A percentile compares a stretch with the other conserved stretches of the same genome.
Evolutionary conservation across 768 basidiomycete genomes (phyloP).

Genomic region (Suillus variegatus): DNA sequence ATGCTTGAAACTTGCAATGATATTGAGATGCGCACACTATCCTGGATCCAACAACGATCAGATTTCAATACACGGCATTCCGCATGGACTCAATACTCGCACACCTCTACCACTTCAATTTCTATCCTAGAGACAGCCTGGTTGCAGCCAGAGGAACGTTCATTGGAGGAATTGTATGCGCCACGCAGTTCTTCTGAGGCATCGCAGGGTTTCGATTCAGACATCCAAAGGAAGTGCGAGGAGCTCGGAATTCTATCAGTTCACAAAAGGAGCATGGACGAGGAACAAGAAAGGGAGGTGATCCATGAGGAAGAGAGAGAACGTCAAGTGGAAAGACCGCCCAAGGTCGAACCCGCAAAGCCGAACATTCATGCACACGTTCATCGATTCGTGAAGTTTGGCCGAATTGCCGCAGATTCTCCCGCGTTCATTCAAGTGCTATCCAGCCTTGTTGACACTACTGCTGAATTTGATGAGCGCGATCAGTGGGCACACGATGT

Average conservation of each 20-base stretch:
- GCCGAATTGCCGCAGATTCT: conserved; percentile 22
- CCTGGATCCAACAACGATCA: conserved; percentile 43
- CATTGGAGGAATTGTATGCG: conserved; percentile 37
- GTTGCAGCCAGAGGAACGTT: conserved; percentile 43
- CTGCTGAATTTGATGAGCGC: conserved; percentile 18
- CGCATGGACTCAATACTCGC: conserved; percentile 19
- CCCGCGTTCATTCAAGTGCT: conserved; percentile 22
- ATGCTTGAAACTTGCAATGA: conserved; percentile 46
- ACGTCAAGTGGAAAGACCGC: conserved; percentile 39
- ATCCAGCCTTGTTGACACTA: conserved; percentile 14
- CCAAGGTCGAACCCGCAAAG: conserved; percentile 19
- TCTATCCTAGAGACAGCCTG: conserved; percentile 27
- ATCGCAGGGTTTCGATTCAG: background rate
- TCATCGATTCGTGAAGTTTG: conserved; percentile 27
- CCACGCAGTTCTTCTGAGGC: background rate
- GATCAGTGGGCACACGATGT: conserved; percentile 22
- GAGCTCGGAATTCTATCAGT: conserved; percentile 19
- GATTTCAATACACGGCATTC: conserved; percentile 20
- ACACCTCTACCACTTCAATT: background rate
- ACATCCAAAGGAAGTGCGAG: conserved; percentile 18
- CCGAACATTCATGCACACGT: conserved; percentile 29
- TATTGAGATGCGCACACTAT: conserved; percentile 39
- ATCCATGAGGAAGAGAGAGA: conserved; percentile 47
- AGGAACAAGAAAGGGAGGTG: conserved; percentile 55
- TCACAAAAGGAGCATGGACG: conserved; percentile 33